A percentile compares a stretch with the other conserved stretches of the same genome.
Conservation (phyloP, 2,329 filamentous ascomycete genomes). For the Shiraia sp. region DNA sequence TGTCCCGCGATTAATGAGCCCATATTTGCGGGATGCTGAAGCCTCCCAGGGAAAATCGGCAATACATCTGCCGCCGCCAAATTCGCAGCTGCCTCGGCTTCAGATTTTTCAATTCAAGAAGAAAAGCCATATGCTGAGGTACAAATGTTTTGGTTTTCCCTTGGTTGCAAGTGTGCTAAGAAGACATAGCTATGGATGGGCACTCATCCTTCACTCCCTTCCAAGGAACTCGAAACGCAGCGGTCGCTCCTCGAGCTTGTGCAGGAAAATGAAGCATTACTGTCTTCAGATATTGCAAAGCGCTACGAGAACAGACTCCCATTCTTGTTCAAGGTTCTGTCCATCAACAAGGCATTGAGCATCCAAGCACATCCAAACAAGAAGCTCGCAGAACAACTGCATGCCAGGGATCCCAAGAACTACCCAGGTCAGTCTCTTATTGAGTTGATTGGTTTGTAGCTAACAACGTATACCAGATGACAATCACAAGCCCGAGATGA, state of each 20-base stretch:
- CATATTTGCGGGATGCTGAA: conserved; percentile 29
- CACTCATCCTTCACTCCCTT: conserved; percentile 93
- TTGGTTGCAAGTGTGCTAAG: not conserved
- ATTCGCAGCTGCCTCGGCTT: conserved; percentile 83
- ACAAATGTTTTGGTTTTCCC: conserved; percentile 4
- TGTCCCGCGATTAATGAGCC: conserved; percentile 25
- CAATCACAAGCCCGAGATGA: conserved; percentile 99
- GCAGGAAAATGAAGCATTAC: conserved; percentile 80
- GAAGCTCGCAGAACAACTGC: conserved; percentile 86
- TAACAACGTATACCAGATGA: conserved; percentile 62
- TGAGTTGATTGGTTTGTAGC: not conserved
- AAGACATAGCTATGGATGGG: conserved; percentile 92
- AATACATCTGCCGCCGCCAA: conserved; percentile 83
- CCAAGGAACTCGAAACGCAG: conserved; percentile 82
- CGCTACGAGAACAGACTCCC: conserved; percentile 83
- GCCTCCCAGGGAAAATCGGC: conserved; percentile 74
- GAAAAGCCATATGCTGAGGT: conserved; percentile 96
- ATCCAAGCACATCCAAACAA: conserved; percentile 98
- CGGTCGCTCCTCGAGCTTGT: conserved; percentile 86
- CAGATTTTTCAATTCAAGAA: conserved; percentile 75
- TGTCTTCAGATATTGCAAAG: conserved; percentile 72
- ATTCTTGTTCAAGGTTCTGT: conserved; percentile 97
- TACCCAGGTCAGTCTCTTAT: conserved; percentile 66
- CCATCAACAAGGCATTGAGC: conserved; percentile 91
- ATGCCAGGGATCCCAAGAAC: conserved; percentile 84